Evolutionary conservation across 106 monocot genomes (phyloP).

Genomic region (Dactylorhiza incarnata): DNA sequence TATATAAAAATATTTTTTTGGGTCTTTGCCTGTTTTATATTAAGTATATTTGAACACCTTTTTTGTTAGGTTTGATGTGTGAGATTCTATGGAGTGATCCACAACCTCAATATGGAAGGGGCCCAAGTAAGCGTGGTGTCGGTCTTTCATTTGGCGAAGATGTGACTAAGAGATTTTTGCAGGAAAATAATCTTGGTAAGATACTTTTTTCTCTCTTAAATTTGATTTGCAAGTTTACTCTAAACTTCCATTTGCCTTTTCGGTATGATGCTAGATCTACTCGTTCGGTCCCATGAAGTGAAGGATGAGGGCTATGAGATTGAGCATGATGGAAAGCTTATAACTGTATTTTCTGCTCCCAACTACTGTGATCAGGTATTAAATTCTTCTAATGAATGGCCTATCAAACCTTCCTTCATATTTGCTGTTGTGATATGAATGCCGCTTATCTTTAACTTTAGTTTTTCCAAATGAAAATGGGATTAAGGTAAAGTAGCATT

Average conservation of each 20-base stretch:
- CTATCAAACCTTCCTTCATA: background rate
- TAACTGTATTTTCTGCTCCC: constrained; percentile 98
- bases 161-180: constrained; percentile 80
- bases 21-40: background rate
- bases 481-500: background rate
- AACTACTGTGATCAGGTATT: constrained; percentile 95
- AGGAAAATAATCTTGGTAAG: constrained; percentile 87
- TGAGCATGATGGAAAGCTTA: constrained; percentile 91
- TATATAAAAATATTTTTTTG: background rate
- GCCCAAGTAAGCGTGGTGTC: constrained; percentile 94
- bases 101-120: constrained; percentile 90
- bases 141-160: constrained; percentile 97
- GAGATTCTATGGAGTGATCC: constrained; percentile 99
- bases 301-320: constrained; percentile 99
- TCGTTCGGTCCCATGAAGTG: constrained; percentile 96
- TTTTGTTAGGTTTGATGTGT: constrained; percentile 76
- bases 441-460: background rate
- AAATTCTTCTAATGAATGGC: background rate
- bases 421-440: background rate
- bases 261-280: constrained; percentile 45
- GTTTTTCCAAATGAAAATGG: background rate
- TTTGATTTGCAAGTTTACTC: background rate
- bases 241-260: background rate
- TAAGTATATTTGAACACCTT: background rate
- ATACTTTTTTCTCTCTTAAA: background rate